Conservation (phyloP, 1,139 yeast species). For the Meyerozyma smithsonii region DNA sequence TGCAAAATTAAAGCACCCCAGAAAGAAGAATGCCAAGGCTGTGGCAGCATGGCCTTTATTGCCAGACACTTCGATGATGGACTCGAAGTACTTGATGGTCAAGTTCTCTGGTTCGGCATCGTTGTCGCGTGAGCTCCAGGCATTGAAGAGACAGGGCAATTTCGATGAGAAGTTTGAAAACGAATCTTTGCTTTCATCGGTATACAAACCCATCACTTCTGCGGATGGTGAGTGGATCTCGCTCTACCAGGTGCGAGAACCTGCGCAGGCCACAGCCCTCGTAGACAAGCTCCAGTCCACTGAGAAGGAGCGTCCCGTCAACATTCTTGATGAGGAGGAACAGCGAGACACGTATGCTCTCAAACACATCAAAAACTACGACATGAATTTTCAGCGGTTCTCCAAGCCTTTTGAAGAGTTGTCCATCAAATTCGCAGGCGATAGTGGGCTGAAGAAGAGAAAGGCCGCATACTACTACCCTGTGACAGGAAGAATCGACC, state of each 20-base stretch:
- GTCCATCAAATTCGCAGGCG: slow-evolving; percentile 41
- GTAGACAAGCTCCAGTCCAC: slow-evolving; percentile 47
- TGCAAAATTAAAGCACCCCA: slow-evolving; percentile 65
- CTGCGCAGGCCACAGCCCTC: slow-evolving; percentile 22
- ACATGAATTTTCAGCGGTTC: slow-evolving; percentile 57
- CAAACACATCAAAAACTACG: slow-evolving; percentile 73
- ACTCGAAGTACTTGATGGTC: slow-evolving; percentile 65
- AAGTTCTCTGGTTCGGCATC: slow-evolving; percentile 83
- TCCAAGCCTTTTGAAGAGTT: slow-evolving; percentile 43
- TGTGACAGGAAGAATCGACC: slow-evolving; percentile 68
- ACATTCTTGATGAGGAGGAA: slow-evolving; percentile 35
- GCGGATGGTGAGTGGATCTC: slow-evolving; percentile 83
- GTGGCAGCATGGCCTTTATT: slow-evolving; percentile 74
- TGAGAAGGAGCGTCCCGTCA: slow-evolving; percentile 45
- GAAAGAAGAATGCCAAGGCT: slow-evolving; percentile 67
- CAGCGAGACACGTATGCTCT: slow-evolving; percentile 46
- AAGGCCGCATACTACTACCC: slow-evolving; percentile 75
- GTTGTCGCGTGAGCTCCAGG: slow-evolving; percentile 34
- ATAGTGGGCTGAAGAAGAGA: slow-evolving; percentile 33
- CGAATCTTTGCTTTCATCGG: slow-evolving; percentile 52
- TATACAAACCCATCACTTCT: slow-evolving; percentile 71
- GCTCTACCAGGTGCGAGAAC: slow-evolving; percentile 44
- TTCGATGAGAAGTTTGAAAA: slow-evolving; percentile 38
- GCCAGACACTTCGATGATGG: slow-evolving; percentile 89
- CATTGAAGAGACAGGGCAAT: slow-evolving; percentile 31